Evolutionary conservation across 768 basidiomycete species (phyloP).

Genomic region (Leccinellum albellum): DNA sequence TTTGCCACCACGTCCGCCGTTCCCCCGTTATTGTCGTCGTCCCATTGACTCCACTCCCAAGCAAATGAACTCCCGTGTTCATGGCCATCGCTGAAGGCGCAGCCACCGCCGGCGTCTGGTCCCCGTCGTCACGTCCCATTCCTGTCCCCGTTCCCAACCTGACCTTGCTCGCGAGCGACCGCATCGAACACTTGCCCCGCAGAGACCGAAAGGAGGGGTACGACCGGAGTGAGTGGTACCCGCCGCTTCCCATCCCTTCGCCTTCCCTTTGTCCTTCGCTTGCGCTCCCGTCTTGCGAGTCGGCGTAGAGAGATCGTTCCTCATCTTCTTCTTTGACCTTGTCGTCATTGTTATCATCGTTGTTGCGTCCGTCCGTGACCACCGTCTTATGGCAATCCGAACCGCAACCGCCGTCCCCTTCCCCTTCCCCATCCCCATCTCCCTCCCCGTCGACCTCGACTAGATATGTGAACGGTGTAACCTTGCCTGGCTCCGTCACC

Average conservation of each 20-base stretch:
- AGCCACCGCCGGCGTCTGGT: not conserved
- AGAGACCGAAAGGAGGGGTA: conserved; percentile 25
- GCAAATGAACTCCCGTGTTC: conserved; percentile 1
- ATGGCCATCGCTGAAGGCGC: not conserved
- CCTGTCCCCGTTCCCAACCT: not conserved
- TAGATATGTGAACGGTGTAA: conserved; percentile 38
- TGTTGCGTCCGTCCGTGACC: not conserved
- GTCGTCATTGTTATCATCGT: not conserved
- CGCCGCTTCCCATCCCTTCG: conserved; percentile 20
- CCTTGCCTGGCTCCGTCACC: conserved; percentile 28
- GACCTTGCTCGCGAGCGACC: conserved; percentile 14
- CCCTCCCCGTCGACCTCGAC: conserved; percentile 25
- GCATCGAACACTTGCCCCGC: conserved; percentile 16
- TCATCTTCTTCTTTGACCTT: conserved; percentile 11
- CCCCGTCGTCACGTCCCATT: not conserved
- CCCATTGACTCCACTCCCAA: not conserved
- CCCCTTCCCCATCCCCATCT: conserved; percentile 14
- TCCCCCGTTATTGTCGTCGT: conserved; percentile 4
- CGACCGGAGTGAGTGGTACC: conserved; percentile 30
- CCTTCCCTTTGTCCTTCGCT: conserved; percentile 4
- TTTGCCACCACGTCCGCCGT: conserved; percentile 31
- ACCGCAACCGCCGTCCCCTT: conserved; percentile 10
- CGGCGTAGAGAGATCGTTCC: conserved; percentile 20
- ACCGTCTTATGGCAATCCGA: not conserved
- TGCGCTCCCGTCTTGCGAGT: conserved; percentile 15